Evolutionary conservation across 2,329 filamentous ascomycete species (phyloP).

Genomic region (Penicillium italicum): DNA sequence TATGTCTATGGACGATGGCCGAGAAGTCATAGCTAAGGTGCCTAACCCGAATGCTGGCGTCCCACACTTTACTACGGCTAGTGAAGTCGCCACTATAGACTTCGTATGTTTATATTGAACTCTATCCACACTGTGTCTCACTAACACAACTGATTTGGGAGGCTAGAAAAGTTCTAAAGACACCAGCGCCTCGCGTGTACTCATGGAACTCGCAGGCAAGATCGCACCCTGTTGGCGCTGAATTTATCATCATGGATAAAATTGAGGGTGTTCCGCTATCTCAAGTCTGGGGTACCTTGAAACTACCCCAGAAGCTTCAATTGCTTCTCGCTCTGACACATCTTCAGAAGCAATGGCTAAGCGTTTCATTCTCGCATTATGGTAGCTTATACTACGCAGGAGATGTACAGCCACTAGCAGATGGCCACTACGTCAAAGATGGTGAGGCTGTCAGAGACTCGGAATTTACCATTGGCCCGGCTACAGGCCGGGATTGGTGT

Average conservation of each 20-base stretch:
- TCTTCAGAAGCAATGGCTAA: conserved; percentile 27
- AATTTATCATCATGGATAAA: conserved; percentile 27
- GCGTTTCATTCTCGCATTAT: conserved; percentile 30
- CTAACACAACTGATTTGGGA: conserved; percentile 1
- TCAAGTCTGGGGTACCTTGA: conserved; percentile 25
- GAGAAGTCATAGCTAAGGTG: conserved; percentile 32
- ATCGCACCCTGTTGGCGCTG: conserved; percentile 20
- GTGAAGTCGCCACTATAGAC: conserved; percentile 37
- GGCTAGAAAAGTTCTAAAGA: conserved; percentile 23
- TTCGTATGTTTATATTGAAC: conserved; percentile 15
- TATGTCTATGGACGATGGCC: conserved; percentile 32
- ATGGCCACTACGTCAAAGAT: conserved; percentile 23
- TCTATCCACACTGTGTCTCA: not conserved
- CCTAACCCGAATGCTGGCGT: conserved; percentile 34
- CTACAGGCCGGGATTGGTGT: conserved; percentile 27
- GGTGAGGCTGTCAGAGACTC: conserved; percentile 18
- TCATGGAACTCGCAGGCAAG: conserved; percentile 23
- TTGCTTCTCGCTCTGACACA: conserved; percentile 27
- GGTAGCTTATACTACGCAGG: conserved; percentile 27
- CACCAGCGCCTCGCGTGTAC: conserved; percentile 20
- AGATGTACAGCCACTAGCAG: conserved; percentile 21
- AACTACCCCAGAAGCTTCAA: conserved; percentile 23
- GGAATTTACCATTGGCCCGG: conserved; percentile 27
- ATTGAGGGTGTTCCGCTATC: conserved; percentile 21
- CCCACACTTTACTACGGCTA: conserved; percentile 32